Conservation (phyloP, 495 filamentous ascomycete genomes). For the Neurospora africana region DNA sequence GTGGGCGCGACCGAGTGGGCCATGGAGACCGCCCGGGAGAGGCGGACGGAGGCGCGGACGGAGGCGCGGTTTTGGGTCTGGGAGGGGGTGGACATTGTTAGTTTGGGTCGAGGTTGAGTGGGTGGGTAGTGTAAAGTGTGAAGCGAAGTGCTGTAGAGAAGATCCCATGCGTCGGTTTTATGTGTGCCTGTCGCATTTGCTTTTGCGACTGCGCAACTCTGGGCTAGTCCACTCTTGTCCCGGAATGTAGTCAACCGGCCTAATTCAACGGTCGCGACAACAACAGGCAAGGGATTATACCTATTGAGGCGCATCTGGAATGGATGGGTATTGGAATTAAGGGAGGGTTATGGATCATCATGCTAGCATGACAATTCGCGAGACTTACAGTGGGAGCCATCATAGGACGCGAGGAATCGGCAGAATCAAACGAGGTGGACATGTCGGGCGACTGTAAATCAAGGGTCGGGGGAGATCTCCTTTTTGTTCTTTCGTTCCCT, state of each 20-base stretch:
- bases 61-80: conserved; percentile 49
- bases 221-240: not conserved
- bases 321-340: not conserved
- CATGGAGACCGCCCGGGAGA: conserved; percentile 64
- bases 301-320: not conserved
- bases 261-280: not conserved
- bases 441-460: conserved; percentile 30
- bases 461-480: not conserved
- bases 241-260: not conserved
- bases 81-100: not conserved
- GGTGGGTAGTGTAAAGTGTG: not conserved
- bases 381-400: conserved; percentile 62
- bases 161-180: not conserved
- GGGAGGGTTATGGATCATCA: conserved; percentile 2
- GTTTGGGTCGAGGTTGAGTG: not conserved
- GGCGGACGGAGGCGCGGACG: conserved; percentile 64
- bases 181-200: not conserved
- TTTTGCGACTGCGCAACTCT: not conserved
- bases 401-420: conserved; percentile 66
- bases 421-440: conserved; percentile 59
- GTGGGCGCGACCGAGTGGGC: conserved; percentile 62
- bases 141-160: conserved; percentile 1
- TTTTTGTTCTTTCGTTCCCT: conserved; percentile 1
- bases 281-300: not conserved
- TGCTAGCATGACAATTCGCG: not conserved